Evolutionary conservation across 192 early-diverging fungal species (phyloP).

Genomic region (Rhizoclosmatium globosum): DNA sequence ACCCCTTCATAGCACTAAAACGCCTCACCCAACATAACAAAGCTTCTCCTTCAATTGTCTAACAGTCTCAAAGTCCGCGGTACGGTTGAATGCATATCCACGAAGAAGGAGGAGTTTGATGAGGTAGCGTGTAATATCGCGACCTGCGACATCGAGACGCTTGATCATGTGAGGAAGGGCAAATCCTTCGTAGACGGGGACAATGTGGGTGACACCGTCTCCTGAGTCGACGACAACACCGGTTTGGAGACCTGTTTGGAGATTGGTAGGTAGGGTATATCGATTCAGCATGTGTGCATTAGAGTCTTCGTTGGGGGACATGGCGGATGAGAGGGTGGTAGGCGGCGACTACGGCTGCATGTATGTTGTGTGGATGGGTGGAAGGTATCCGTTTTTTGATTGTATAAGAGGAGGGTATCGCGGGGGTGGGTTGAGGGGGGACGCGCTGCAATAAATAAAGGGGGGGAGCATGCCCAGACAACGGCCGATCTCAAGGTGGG

Average conservation of each 20-base stretch:
- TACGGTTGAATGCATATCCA: slow-evolving; percentile 97
- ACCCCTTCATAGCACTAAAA: background rate
- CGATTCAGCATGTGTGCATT: background rate
- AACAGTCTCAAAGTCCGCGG: slow-evolving; percentile 98
- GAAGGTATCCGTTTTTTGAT: no score
- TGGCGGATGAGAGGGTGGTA: no score
- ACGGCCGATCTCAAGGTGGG: no score
- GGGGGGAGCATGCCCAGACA: no score
- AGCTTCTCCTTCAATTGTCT: slow-evolving; percentile 98
- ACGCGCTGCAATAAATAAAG: no score
- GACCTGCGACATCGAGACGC: slow-evolving; percentile 95
- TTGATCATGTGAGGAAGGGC: slow-evolving; percentile 88
- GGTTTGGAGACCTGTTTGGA: slow-evolving; percentile 76
- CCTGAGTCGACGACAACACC: slow-evolving; percentile 99
- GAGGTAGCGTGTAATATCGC: slow-evolving; percentile 94
- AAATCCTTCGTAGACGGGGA: slow-evolving; percentile 97
- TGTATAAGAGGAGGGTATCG: no score
- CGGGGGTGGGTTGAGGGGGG: no score
- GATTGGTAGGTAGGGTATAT: background rate
- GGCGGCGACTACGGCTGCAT: no score
- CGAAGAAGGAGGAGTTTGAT: slow-evolving; percentile 94
- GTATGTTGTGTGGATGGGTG: no score
- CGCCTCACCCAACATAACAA: slow-evolving; percentile 89
- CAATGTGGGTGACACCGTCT: slow-evolving; percentile 99
- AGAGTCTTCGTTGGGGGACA: no score